A percentile compares a stretch with the other conserved stretches of the same genome.
Conservation (phyloP, 1,139 yeast species). For the Yamadazyma taylorii region DNA sequence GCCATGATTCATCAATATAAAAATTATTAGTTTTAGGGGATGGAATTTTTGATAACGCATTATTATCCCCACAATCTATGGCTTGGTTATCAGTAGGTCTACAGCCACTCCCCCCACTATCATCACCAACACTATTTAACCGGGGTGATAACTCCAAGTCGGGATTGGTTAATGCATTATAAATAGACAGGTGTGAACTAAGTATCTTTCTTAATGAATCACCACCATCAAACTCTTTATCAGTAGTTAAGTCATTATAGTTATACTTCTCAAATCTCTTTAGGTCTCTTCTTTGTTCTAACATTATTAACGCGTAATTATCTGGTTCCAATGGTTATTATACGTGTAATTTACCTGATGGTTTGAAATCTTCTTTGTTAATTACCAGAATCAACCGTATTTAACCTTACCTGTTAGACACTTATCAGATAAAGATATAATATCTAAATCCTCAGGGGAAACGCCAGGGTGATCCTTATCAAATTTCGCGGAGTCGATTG, state of each 20-base stretch:
- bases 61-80: background rate
- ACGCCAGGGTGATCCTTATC: no score
- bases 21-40: slow-evolving; percentile 8
- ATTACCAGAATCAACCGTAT: no score
- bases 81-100: no score
- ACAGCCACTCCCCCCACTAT: no score
- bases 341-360: no score
- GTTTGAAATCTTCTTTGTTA: no score
- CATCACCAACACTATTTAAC: no score
- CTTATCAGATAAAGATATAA: background rate
- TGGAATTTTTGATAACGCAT: slow-evolving; percentile 11
- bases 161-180: slow-evolving; percentile 41
- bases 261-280: background rate
- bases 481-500: no score
- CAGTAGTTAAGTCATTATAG: background rate
- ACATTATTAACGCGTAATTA: background rate
- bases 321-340: no score
- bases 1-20: slow-evolving; percentile 22
- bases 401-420: background rate
- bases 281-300: background rate
- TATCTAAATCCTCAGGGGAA: no score
- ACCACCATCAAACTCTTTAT: background rate
- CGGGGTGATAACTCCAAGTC: slow-evolving; percentile 34
- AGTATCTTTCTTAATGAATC: slow-evolving; percentile 21
- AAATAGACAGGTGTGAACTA: slow-evolving; percentile 40